Evolutionary conservation across 1,139 yeast genomes (phyloP).

Genomic region (Yamadazyma dushanensis): DNA sequence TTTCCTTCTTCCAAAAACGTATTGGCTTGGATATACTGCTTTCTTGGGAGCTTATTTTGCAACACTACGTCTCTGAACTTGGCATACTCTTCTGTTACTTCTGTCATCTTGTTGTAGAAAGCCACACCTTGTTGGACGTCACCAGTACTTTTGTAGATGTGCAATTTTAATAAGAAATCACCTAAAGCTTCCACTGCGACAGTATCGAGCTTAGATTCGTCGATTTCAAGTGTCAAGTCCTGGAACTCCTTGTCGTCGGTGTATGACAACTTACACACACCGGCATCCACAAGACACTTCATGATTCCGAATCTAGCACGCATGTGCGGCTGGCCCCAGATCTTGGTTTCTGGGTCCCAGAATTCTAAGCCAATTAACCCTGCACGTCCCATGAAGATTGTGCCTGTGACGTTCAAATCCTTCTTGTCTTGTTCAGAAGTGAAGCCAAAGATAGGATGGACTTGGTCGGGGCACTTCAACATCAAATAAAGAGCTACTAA

Average conservation of each 20-base stretch:
- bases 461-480: conserved; percentile 56
- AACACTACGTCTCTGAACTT: conserved; percentile 68
- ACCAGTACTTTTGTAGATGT: conserved; percentile 76
- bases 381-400: conserved; percentile 83
- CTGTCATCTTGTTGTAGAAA: conserved; percentile 65
- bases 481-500: conserved; percentile 81
- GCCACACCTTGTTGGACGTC: conserved; percentile 63
- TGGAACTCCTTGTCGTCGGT: conserved; percentile 43
- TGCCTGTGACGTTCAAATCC: conserved; percentile 65
- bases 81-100: conserved; percentile 63
- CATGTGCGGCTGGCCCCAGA: conserved; percentile 98
- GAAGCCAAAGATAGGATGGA: conserved; percentile 74
- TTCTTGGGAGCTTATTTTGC: conserved; percentile 74
- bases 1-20: conserved; percentile 44
- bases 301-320: conserved; percentile 87
- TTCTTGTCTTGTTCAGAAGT: conserved; percentile 55
- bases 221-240: conserved; percentile 62
- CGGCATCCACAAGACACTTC: conserved; percentile 72
- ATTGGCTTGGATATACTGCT: conserved; percentile 82
- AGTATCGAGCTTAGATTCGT: conserved; percentile 59
- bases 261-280: conserved; percentile 56
- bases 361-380: conserved; percentile 79
- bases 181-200: conserved; percentile 75
- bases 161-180: conserved; percentile 69
- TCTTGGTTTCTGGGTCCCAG: conserved; percentile 78